A percentile compares a stretch with the other conserved stretches of the same genome.
phyloP scores from a whole-genome alignment of 768 basidiomycete species.

The Leucocoprinus birnbaumii region DNA sequence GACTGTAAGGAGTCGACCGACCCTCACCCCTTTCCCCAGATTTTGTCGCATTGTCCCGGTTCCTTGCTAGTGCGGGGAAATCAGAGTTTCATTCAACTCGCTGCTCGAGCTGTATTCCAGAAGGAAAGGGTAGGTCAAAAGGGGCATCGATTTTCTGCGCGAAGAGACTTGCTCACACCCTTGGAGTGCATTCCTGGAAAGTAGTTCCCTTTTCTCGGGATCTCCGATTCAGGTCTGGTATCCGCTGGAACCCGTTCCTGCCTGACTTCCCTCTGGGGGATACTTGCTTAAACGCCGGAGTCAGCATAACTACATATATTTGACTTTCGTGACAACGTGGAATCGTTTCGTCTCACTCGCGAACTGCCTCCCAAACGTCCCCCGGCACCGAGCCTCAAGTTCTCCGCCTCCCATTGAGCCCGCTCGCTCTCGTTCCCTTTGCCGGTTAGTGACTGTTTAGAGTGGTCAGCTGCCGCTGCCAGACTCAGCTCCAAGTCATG shows the following conservation, averaged over 20 bases:
- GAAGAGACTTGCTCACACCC: not conserved
- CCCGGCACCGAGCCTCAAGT: not conserved
- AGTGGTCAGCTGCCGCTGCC: not conserved
- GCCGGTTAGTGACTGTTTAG: not conserved
- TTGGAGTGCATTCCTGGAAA: not conserved
- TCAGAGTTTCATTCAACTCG: not conserved
- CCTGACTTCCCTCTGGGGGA: not conserved
- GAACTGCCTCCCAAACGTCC: not conserved
- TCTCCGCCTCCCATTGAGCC: not conserved
- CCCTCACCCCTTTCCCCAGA: not conserved
- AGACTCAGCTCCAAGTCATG: slow-evolving; percentile 12
- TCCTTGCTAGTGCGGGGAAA: slow-evolving; percentile 7
- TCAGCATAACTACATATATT: slow-evolving; percentile 5
- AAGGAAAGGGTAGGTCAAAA: not conserved
- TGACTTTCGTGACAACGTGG: not conserved
- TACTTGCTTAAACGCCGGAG: slow-evolving; percentile 9
- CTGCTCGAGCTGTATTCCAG: not conserved
- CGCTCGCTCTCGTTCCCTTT: not conserved
- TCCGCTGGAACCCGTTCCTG: not conserved
- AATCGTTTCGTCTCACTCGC: not conserved
- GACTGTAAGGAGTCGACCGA: not conserved
- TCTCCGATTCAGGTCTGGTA: not conserved
- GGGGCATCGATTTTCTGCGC: not conserved
- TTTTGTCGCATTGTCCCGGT: slow-evolving; percentile 1
- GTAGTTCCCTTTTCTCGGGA: not conserved